Base-by-base conservation (phyloP, 169 alveolate species). In the Eimeria brunetti region DNA sequence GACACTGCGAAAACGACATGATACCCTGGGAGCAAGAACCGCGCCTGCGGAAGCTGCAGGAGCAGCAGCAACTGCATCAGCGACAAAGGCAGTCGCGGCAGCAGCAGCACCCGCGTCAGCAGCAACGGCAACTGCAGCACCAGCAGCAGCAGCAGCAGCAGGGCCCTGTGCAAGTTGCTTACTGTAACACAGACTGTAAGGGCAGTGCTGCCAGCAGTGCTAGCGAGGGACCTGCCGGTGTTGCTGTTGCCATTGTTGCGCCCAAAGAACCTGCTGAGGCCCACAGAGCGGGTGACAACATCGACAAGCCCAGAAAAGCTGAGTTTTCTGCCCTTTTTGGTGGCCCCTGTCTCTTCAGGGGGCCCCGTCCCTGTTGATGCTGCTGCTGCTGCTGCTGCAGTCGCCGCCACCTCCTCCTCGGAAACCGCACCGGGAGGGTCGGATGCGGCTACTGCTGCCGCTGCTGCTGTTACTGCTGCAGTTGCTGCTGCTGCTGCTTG, bases 181-280 rank as follows among this genome's bases (percentile, higher is more conserved):
- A 91, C 97, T 16, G 96, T 90, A 56, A 95, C 49, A 60, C 94
- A 69, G 41, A 76, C 90, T 0, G 97, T 91, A 27, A 95, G 73
- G 53, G 97, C 97, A 2, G 97, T 95, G 64, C 97, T 78, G 46
- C 97, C 97, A 0, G 97, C 78, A 46, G 78, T 90, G 85, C 67
- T 90, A n/a, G 97, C 97, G 8, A 94, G 96, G 41, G 94, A 94
- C 33, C 75, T 62, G 44, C 89, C 69, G 73, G 51, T 56, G 49
- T 33, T 83, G 69, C 75, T 83, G 64, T 51, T 78, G 60, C 69
- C 64, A 51, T 33, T 83, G 76, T 33, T 56, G 49, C 90, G 69
- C 24, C 90, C 73, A 20, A 83, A 83, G 69, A 83, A 44, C 33
- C 46, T 83, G 18, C 76, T 56, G 16, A 83, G 90, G 53, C 90